Base-by-base conservation (phyloP, 1,139 yeast species). In the Insectozyma bohioensis region DNA sequence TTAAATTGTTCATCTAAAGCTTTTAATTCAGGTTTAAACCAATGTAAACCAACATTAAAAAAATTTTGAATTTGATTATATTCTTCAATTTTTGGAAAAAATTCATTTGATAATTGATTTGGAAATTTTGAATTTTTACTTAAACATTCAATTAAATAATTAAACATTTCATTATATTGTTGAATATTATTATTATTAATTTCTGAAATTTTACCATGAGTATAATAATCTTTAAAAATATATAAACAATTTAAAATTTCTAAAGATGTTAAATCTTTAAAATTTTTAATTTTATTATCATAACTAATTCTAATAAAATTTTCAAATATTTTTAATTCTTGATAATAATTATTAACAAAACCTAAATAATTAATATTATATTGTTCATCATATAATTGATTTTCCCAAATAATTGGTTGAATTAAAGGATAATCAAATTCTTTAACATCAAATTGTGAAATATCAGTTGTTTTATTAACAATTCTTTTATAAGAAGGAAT, bases 221-320 rank as follows among this genome's bases (percentile, higher is more conserved):
- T 33, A 35, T 54, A 54, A 35, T 41, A 43, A 28, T 57, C 55
- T 35, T 54, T 56, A 46, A 59, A 62, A 17, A 57, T 49, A 39
- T 54, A 58, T 22, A 61, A 41, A 7, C 54, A 48, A 40, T 57
- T 62, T 35, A 53, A 45, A 5, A 59, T 36, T 38, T 63, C 67
- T 7, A 51, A 37, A 6, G 57, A 33, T 6, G 62, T 56, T 36
- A 63, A 50, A 33, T 61, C 59, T 13, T 40, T 42, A 31, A 60
- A 56, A 6, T 36, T 37, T 4, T 34, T 39, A 33, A 58, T 45
- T 33, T 56, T 54, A 24, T 47, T 27, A 26, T 46, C 49, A 38
- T 56, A 56, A 3, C 62, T 54, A 7, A 35, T 30, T 10, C 30
- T 35, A 24, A 62, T 45, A 31, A 63, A 62, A 8, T 41, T 35